These are phyloP conservation scores for Balakata baccata DNA, from an alignment of 345 rosid species.

Conservation along the genomic window DNA sequence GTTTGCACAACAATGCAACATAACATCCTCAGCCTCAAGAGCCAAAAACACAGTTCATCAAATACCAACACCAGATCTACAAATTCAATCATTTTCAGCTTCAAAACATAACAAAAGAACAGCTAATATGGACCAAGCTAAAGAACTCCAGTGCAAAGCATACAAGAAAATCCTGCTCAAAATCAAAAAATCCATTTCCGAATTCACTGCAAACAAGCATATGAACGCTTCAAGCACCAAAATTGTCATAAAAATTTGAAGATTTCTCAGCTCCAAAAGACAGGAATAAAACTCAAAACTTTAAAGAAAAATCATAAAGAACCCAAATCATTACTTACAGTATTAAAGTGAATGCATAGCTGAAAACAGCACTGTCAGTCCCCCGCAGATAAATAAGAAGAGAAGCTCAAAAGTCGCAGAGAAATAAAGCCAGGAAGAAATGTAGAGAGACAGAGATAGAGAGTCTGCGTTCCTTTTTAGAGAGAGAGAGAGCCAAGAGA, in stretches of 20 bases:
- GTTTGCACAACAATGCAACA: conserved; percentile 13
- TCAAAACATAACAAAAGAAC: conserved; percentile 11
- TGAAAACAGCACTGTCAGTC: conserved; percentile 25
- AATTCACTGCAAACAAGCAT: conserved; percentile 23
- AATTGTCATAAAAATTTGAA: conserved; percentile 10
- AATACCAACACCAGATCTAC: conserved; percentile 31
- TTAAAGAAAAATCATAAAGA: background rate
- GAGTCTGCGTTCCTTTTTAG: background rate
- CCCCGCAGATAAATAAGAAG: conserved; percentile 28
- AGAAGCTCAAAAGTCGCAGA: conserved; percentile 42
- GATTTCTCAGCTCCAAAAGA: conserved; percentile 16
- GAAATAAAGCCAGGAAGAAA: conserved; percentile 15
- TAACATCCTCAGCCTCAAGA: conserved; percentile 18
- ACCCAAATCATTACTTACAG: conserved; percentile 40
- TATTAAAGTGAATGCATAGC: conserved; percentile 14
- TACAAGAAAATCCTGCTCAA: conserved; percentile 5
- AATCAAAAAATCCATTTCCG: conserved; percentile 15
- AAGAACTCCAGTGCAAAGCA: conserved; percentile 12
- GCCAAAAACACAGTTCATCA: conserved; percentile 14
- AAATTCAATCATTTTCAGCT: conserved; percentile 21
- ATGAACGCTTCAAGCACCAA: conserved; percentile 11
- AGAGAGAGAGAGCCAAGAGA: conserved; percentile 13
- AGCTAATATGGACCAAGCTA: conserved; percentile 8
- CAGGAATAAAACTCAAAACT: background rate
- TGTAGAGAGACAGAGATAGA: conserved; percentile 38